Evolutionary conservation across 1,284 basidiomycete species (phyloP).

Genomic region (Puccinia horiana): DNA sequence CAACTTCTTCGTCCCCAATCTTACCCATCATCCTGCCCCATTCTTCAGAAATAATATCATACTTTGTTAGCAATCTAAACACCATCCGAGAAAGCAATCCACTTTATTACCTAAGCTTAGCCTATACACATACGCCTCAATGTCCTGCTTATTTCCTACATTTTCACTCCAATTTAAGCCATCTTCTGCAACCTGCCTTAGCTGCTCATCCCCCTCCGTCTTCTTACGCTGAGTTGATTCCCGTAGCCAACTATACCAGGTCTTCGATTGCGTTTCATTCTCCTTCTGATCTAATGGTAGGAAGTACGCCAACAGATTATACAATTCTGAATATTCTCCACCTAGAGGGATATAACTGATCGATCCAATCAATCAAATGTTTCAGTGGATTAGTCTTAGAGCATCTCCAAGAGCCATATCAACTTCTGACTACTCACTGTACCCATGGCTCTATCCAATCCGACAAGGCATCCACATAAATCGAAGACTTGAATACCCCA

Average conservation of each 20-base stretch:
- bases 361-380: neutral
- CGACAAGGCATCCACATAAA: slow-evolving; percentile 39
- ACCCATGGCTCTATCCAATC: slow-evolving; percentile 50
- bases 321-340: slow-evolving; percentile 45
- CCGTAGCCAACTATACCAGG: neutral
- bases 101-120: slow-evolving; percentile 45
- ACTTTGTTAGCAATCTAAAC: no score
- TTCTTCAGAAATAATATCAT: slow-evolving; percentile 25
- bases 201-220: slow-evolving; percentile 17
- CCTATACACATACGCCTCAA: slow-evolving; percentile 47
- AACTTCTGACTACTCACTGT: slow-evolving; percentile 3
- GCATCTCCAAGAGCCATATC: no score
- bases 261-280: neutral
- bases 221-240: neutral
- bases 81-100: no score
- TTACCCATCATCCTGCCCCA: slow-evolving; percentile 45
- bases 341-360: slow-evolving; percentile 46
- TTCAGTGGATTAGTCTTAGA: neutral
- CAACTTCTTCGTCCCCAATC: slow-evolving; percentile 46
- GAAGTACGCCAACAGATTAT: slow-evolving; percentile 46
- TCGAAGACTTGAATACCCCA: slow-evolving; percentile 45
- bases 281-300: slow-evolving; percentile 19
- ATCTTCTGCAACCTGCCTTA: slow-evolving; percentile 31
- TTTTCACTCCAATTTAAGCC: slow-evolving; percentile 41
- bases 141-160: slow-evolving; percentile 49